Evolutionary conservation across 768 basidiomycete genomes (phyloP), one percentile per base, ranked within the genome.

Genomic region (Termitomyces sp.): DNA sequence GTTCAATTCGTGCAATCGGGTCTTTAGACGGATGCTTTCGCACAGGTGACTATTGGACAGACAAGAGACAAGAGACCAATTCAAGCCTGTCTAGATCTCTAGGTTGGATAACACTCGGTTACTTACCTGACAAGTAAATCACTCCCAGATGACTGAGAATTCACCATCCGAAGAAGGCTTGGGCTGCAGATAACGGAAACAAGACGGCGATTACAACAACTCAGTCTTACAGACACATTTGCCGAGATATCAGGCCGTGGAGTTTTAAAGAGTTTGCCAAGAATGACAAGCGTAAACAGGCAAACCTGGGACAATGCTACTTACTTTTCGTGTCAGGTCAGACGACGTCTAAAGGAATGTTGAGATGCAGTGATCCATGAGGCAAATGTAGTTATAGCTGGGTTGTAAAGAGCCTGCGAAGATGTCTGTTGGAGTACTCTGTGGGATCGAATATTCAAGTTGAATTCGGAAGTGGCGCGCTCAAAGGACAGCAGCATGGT

Each of bases 1-100:
- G 6, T 46, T 23, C 7, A 60, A 10, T 6, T 50, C 22, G 27
- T 25, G 29, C 16, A 57, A 12, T 7, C 42, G 39, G 0, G 52
- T 15, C 15, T 46, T 31, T n/a, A 59, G 12, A n/a, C 43, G 50
- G 27, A 61, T 52, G 10, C 47, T 58, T 41, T 56, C 50, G 7
- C 20, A 27, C 36, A 59, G 43, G 18, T 18, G 33, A 12, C 60
- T 61, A 32, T 22, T 25, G 13, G 22, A 3, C 11, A 7, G 7
- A 27, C 2, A 22, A 25, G 23, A 25, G 7, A 27, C 11, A n/a
- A 4, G 36, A 48, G 15, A 23, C 23, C 35, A 25, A 18, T 45
- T 46, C 33, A 39, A 29, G 29, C 15, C 13, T 51, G 20, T 22
- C 27, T 41, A 22, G 10, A n/a, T 15, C 41, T 42, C 23, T 9